Percentiles rank a stretch among this genome's conserved stretches.
Evolutionary conservation across 495 filamentous ascomycete genomes (phyloP).

Genomic region (Penicillium longicatenatum): DNA sequence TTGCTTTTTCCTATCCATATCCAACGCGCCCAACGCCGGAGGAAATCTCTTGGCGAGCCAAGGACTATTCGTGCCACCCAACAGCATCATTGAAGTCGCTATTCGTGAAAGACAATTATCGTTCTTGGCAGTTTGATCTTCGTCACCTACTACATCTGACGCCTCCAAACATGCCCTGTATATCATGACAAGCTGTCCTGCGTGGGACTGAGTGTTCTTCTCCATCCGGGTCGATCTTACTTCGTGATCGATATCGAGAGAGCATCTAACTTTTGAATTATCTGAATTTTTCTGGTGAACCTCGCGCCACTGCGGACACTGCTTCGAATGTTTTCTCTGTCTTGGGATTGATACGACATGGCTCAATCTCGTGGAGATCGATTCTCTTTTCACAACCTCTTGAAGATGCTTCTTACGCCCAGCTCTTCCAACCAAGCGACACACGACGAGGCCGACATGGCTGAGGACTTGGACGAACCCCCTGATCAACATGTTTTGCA

Average conservation of each 20-base stretch:
- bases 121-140: slow-evolving; percentile 2
- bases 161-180: slow-evolving; percentile 39
- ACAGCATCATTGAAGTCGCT: not conserved
- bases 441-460: slow-evolving; percentile 46
- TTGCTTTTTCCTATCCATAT: slow-evolving; percentile 10
- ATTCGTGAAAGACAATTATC: slow-evolving; percentile 5
- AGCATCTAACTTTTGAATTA: slow-evolving; percentile 16
- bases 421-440: slow-evolving; percentile 38
- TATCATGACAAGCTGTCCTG: slow-evolving; percentile 51
- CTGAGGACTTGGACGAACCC: slow-evolving; percentile 56
- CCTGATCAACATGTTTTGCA: slow-evolving; percentile 38
- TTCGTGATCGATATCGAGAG: slow-evolving; percentile 39
- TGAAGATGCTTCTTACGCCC: slow-evolving; percentile 51
- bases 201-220: slow-evolving; percentile 30
- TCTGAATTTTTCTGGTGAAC: not conserved
- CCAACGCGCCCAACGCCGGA: not conserved
- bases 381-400: slow-evolving; percentile 45
- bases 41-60: slow-evolving; percentile 8
- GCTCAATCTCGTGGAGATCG: slow-evolving; percentile 43
- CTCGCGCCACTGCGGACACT: slow-evolving; percentile 1
- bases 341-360: slow-evolving; percentile 31
- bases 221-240: slow-evolving; percentile 35
- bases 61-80: slow-evolving; percentile 5
- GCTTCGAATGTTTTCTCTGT: slow-evolving; percentile 8
- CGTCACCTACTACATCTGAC: not conserved